A percentile compares a stretch with the other conserved stretches of the same genome.
phyloP scores from a whole-genome alignment of 768 basidiomycete genomes.

The Mycena crocata region DNA sequence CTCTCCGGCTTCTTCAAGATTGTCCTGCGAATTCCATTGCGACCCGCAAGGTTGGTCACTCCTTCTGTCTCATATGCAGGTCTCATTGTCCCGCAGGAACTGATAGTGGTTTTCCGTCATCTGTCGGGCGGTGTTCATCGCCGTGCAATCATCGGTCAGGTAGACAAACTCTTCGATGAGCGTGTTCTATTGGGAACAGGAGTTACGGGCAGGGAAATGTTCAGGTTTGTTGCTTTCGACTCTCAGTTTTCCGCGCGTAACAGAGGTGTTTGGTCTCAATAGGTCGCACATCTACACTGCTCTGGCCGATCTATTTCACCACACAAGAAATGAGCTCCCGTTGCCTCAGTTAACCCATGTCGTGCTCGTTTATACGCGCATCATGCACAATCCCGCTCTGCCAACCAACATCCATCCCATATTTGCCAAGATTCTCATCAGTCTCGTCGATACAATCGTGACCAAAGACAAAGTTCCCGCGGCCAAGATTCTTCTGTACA shows the following conservation, averaged over 20 bases:
- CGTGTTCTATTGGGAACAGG: constrained; percentile 88
- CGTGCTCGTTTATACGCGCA: constrained; percentile 86
- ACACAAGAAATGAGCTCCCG: constrained; percentile 85
- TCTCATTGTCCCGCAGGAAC: constrained; percentile 66
- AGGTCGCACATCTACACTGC: constrained; percentile 88
- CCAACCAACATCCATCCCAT: constrained; percentile 86
- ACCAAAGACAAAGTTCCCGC: constrained; percentile 77
- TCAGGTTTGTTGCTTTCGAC: constrained; percentile 64
- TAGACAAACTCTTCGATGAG: constrained; percentile 93
- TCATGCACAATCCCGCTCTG: constrained; percentile 90
- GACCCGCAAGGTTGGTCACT: constrained; percentile 74
- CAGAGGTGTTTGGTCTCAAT: constrained; percentile 22
- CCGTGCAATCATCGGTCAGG: constrained; percentile 79
- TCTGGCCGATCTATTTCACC: constrained; percentile 93
- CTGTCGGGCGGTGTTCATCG: constrained; percentile 84
- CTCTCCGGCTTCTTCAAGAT: constrained; percentile 91
- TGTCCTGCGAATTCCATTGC: constrained; percentile 88
- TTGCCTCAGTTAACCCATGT: constrained; percentile 80
- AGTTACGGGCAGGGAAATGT: constrained; percentile 85
- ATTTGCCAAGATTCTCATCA: constrained; percentile 93
- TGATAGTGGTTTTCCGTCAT: constrained; percentile 93
- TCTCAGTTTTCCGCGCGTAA: constrained; percentile 7
- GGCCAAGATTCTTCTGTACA: constrained; percentile 72
- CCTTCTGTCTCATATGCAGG: constrained; percentile 1
- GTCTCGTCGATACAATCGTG: constrained; percentile 85